Conservation (phyloP, 2,329 filamentous ascomycete species). For the Clonostachys byssicola region DNA sequence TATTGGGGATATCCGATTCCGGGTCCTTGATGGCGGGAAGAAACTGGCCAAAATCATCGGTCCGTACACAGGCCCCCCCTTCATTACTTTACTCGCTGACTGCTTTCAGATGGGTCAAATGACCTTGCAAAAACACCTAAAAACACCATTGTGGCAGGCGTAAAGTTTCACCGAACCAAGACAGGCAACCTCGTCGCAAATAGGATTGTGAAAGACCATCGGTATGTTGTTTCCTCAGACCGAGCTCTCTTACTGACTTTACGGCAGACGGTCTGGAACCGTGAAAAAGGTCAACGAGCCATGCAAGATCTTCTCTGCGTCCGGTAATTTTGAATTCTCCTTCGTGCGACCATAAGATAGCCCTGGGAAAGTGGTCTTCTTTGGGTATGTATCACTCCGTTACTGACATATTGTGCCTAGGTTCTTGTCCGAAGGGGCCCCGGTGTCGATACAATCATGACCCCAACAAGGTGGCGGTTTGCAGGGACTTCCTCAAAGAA, state of each 20-base stretch:
- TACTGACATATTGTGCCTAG: constrained; percentile 38
- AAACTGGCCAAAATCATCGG: constrained; percentile 74
- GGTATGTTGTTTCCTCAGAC: constrained; percentile 47
- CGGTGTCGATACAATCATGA: constrained; percentile 81
- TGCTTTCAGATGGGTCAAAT: constrained; percentile 48
- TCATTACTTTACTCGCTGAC: neutral
- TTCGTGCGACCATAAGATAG: too few relatives aligned
- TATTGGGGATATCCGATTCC: constrained; percentile 70
- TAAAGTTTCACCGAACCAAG: constrained; percentile 82
- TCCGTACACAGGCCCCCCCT: constrained; percentile 26
- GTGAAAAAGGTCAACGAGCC: constrained; percentile 68
- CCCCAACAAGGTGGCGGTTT: constrained; percentile 80
- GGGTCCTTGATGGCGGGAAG: constrained; percentile 71
- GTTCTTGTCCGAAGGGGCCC: constrained; percentile 79
- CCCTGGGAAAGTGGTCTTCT: neutral
- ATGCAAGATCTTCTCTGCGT: constrained; percentile 69
- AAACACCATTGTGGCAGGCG: constrained; percentile 66
- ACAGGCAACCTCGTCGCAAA: constrained; percentile 81
- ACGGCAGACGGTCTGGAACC: constrained; percentile 40
- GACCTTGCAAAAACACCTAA: constrained; percentile 69
- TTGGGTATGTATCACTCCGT: too few relatives aligned
- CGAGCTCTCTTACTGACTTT: constrained; percentile 28
- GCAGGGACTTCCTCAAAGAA: constrained; percentile 80
- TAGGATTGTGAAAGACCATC: constrained; percentile 69
- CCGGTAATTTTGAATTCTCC: constrained; percentile 50